These are phyloP conservation scores for Helicostylum pulchrum DNA, from an alignment of 192 early-diverging fungal genomes.

Conservation along the genomic window DNA sequence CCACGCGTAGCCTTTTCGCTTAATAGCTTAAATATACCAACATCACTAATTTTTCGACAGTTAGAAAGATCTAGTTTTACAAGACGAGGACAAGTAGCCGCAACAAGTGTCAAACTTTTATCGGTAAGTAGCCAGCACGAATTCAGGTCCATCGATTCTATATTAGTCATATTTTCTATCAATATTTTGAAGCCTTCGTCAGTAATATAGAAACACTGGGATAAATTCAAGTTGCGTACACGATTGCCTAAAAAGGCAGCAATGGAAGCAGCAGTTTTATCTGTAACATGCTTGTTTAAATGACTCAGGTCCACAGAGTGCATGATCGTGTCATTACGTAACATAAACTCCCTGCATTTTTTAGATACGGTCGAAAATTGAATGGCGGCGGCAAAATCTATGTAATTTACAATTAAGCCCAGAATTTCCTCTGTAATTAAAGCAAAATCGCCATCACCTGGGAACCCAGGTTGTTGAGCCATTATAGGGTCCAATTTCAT, in stretches of 20 bases:
- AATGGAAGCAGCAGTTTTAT: constrained; percentile 37
- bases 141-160: constrained; percentile 54
- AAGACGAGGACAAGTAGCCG: constrained; percentile 44
- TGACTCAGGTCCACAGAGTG: constrained; percentile 51
- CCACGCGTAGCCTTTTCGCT: background rate
- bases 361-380: background rate
- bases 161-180: constrained; percentile 33
- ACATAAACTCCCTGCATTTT: background rate
- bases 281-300: constrained; percentile 60
- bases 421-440: background rate
- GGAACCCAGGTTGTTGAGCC: background rate
- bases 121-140: constrained; percentile 75
- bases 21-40: constrained; percentile 52
- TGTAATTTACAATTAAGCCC: background rate
- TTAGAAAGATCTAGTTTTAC: constrained; percentile 67
- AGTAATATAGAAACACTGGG: constrained; percentile 70
- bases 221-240: constrained; percentile 48
- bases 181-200: constrained; percentile 53
- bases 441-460: background rate
- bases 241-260: constrained; percentile 43
- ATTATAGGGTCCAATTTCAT: background rate
- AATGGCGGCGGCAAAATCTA: constrained; percentile 2
- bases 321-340: constrained; percentile 33
- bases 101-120: constrained; percentile 48
- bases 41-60: constrained; percentile 73